A percentile compares a stretch with the other conserved stretches of the same genome.
These are phyloP conservation scores for Dimargaris xerosporica DNA, from an alignment of 192 early-diverging fungal species.

Conservation along the genomic window DNA sequence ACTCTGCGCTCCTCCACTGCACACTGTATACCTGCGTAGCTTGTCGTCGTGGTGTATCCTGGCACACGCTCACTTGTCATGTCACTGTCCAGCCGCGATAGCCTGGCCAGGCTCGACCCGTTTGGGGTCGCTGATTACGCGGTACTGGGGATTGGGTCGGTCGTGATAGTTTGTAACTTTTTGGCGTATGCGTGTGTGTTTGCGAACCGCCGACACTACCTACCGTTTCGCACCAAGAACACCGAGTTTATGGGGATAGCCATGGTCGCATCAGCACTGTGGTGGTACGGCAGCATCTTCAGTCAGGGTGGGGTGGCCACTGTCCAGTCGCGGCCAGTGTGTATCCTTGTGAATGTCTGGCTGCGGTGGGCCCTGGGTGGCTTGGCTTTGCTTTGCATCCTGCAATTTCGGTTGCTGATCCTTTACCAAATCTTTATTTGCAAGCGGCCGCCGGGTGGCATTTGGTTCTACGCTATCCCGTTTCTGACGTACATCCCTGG, in stretches of 20 bases:
- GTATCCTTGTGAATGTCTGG: neutral
- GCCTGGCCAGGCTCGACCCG: too few species aligned
- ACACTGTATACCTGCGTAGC: too few species aligned
- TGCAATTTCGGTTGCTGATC: neutral
- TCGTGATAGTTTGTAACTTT: neutral
- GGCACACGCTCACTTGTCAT: too few species aligned
- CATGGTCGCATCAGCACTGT: neutral
- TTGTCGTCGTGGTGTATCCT: too few species aligned
- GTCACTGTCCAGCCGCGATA: too few species aligned
- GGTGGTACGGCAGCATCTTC: constrained; percentile 9
- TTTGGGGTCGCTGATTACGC: neutral
- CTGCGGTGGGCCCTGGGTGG: constrained; percentile 6
- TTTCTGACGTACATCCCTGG: neutral
- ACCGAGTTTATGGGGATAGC: neutral
- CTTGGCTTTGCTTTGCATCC: neutral
- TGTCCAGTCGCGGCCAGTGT: neutral
- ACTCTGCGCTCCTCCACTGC: too few species aligned
- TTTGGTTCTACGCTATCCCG: neutral
- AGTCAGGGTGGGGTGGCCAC: neutral
- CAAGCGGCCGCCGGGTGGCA: neutral
- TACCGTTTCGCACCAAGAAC: constrained; percentile 2
- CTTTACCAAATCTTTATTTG: neutral
- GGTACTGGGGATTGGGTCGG: neutral
- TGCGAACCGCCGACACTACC: neutral
- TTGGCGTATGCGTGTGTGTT: neutral